Percentiles rank a stretch among this genome's conserved stretches.
Evolutionary conservation across 345 rosid species (phyloP).

Genomic region (Brassica rapa): DNA sequence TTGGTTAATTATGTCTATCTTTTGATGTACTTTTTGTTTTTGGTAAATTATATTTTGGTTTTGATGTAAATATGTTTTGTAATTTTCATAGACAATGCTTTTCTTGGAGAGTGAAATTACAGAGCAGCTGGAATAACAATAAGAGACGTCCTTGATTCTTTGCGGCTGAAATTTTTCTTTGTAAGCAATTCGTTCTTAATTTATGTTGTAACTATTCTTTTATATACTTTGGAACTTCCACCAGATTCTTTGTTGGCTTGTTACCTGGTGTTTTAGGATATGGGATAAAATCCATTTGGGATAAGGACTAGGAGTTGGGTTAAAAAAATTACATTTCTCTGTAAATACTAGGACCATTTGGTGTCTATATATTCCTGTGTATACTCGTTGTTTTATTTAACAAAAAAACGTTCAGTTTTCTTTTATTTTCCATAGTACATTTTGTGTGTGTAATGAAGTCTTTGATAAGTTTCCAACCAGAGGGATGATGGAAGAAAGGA

Average conservation of each 20-base stretch:
- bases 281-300: neutral
- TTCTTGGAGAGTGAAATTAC: slow-evolving; percentile 23
- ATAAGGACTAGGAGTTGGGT: neutral
- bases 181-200: neutral
- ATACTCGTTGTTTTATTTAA: too few relatives aligned
- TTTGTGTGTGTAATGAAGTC: neutral
- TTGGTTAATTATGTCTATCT: neutral
- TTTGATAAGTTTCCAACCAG: neutral
- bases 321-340: too few relatives aligned
- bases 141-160: neutral
- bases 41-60: neutral
- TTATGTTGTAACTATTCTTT: slow-evolving; percentile 4
- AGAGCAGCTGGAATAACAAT: neutral
- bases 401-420: too few relatives aligned
- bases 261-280: too few relatives aligned
- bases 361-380: too few relatives aligned
- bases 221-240: neutral
- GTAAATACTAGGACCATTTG: too few relatives aligned
- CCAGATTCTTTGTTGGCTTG: neutral
- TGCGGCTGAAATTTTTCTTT: neutral
- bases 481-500: neutral
- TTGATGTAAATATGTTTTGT: slow-evolving; percentile 19
- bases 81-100: slow-evolving; percentile 23
- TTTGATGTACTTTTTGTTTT: neutral
- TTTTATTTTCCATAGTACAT: too few relatives aligned